Evolutionary conservation across 2,329 filamentous ascomycete genomes (phyloP).

Genomic region (Fusarium continuum): DNA sequence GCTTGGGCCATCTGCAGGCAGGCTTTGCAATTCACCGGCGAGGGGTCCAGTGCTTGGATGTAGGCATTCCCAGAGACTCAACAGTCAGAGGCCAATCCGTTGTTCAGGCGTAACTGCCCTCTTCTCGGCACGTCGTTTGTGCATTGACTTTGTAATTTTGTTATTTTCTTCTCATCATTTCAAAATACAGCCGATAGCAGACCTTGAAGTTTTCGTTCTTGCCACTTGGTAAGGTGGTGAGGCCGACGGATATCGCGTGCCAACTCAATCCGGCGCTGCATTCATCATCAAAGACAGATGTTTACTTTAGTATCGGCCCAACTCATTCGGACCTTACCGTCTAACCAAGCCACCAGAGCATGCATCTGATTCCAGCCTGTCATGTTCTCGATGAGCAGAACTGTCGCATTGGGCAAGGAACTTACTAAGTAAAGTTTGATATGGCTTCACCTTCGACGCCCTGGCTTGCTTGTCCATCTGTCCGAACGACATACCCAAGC

Average conservation of each 20-base stretch:
- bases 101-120: conserved; percentile 7
- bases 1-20: conserved; percentile 11
- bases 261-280: conserved; percentile 1
- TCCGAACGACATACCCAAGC: conserved; percentile 10
- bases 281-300: conserved; percentile 2
- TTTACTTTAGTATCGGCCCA: conserved; percentile 30
- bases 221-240: not conserved
- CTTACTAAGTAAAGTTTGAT: conserved; percentile 31
- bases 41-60: not conserved
- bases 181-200: conserved; percentile 2
- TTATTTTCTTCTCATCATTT: not conserved
- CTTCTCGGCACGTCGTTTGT: not conserved
- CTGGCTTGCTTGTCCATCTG: conserved; percentile 21
- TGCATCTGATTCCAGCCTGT: conserved; percentile 19
- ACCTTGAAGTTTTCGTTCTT: not conserved
- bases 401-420: conserved; percentile 31
- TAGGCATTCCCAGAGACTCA: conserved; percentile 14
- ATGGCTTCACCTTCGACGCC: conserved; percentile 25
- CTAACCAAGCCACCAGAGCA: conserved; percentile 31
- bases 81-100: not conserved
- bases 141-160: not conserved
- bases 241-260: conserved; percentile 4
- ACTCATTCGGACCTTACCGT: conserved; percentile 40
- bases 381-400: conserved; percentile 17
- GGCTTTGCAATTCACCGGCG: conserved; percentile 5